phyloP scores from a whole-genome alignment of 768 basidiomycete species.

The Tylopilus subfusipes region DNA sequence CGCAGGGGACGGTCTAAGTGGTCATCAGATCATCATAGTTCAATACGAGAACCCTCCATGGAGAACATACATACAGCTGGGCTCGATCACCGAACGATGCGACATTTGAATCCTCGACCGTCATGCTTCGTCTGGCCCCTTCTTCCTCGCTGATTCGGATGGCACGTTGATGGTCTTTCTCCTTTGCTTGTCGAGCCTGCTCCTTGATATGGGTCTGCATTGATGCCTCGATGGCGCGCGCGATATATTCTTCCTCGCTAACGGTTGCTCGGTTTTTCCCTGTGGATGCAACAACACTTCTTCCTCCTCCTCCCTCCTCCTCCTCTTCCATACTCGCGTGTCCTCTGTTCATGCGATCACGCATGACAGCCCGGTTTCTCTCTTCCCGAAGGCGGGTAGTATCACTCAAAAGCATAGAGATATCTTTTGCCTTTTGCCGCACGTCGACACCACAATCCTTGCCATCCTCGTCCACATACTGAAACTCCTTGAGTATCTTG shows the following conservation, averaged over 20 bases:
- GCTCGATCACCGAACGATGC: too few species aligned
- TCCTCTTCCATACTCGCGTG: constrained; percentile 38
- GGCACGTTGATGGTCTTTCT: constrained; percentile 78
- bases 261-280: too few species aligned
- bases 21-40: background rate
- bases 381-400: constrained; percentile 82
- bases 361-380: constrained; percentile 82
- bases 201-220: constrained; percentile 76
- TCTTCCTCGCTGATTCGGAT: constrained; percentile 88
- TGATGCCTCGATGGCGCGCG: too few species aligned
- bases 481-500: constrained; percentile 98
- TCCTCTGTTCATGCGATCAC: constrained; percentile 86
- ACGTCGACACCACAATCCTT: constrained; percentile 99
- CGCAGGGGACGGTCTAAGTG: constrained; percentile 29
- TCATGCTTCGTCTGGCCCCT: constrained; percentile 60
- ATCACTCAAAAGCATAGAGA: constrained; percentile 89
- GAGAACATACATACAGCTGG: constrained; percentile 56
- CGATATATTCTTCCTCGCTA: too few species aligned
- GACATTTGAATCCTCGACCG: constrained; percentile 77
- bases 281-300: too few species aligned
- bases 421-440: constrained; percentile 96
- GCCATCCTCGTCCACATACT: too few species aligned
- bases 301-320: constrained; percentile 9
- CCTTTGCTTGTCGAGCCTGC: constrained; percentile 58
- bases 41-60: background rate